These are phyloP conservation scores for Corniculantispora saksenae DNA, from an alignment of 2,329 filamentous ascomycete genomes.

Conservation along the genomic window DNA sequence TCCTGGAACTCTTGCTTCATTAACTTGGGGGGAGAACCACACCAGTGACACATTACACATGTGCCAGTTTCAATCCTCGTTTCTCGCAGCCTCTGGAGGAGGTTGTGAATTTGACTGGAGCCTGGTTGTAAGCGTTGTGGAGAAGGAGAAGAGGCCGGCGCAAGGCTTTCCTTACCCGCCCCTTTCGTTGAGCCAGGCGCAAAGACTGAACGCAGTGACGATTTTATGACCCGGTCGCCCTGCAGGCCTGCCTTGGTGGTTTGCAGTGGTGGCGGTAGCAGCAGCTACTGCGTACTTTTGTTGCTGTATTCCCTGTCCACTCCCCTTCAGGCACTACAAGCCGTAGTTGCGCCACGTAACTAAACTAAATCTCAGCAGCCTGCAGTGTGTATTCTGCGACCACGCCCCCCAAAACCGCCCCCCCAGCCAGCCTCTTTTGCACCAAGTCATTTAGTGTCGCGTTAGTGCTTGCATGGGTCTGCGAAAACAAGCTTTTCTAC, in stretches of 20 bases:
- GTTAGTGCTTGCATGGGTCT: conserved; percentile 10
- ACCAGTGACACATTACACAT: neutral
- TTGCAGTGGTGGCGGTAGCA: neutral
- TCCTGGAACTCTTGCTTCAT: too few species aligned
- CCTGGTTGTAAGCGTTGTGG: conserved; percentile 5
- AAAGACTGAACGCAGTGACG: conserved; percentile 3
- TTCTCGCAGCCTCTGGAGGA: neutral
- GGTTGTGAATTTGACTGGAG: neutral
- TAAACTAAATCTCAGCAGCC: neutral
- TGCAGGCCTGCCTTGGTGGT: too few species aligned
- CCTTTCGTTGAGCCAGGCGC: neutral
- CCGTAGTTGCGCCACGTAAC: neutral
- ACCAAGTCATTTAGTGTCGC: neutral
- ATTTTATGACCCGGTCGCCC: neutral
- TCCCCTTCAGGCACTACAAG: neutral
- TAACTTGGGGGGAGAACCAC: too few species aligned
- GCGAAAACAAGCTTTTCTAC: conserved; percentile 12
- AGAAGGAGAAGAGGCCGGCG: neutral
- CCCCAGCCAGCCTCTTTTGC: neutral
- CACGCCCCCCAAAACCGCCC: neutral
- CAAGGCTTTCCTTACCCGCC: neutral
- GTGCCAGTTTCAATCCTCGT: neutral
- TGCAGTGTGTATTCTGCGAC: conserved; percentile 1
- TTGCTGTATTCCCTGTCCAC: neutral
- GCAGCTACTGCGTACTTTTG: neutral